Evolutionary conservation across 148 eudicot genomes (phyloP), one percentile per base, ranked within the genome.

Genomic region (Chenopodium suecicum): DNA sequence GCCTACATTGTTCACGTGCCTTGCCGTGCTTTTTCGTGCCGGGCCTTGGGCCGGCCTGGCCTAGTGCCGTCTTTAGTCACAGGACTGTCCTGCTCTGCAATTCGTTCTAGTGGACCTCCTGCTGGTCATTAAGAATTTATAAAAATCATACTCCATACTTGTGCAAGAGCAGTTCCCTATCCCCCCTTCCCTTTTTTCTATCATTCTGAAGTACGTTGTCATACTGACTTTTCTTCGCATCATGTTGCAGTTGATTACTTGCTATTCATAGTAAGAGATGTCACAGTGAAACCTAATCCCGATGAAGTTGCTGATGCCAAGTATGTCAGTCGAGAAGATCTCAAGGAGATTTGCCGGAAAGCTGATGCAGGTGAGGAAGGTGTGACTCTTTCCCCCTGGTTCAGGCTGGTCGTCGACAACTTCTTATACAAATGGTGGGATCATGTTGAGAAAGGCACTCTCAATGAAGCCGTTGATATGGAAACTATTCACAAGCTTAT

Each of bases 371-470:
- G 98, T 1, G 97, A 95, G 80, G 97, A 86, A 22, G 95, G 98
- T 46, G 29, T 95, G 86, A 95, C 91, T 89, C 86, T 95, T 27
- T 95, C 98, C 27, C 98, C 98, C 2, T 95, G 98, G 98, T 95
- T 95, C 91, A 84, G 97, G 73, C 86, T 95, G 4, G 92, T 93
- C 0, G 97, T 95, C 1, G 98, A 95, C 86, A 95, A 93, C 86
- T 95, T 95, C 91, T 85, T 95, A 88, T 90, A 86, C 88, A 91
- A 95, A 79, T 95, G 97, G 97, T 95, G 98, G 98, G 97, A 95
- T 31, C 93, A 95, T 81, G 97, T 92, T 3, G 90, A 92, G 87
- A 90, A 91, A 2, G 96, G 94, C 76, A 91, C 94, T 54, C 84
- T 93, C 13, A 74, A 80, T 7, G 93, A 92, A 60, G 97, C 85